Evolutionary conservation across 495 filamentous ascomycete species (phyloP), one percentile per base, ranked within the genome.

Genomic region (Cladorrhinum samala): DNA sequence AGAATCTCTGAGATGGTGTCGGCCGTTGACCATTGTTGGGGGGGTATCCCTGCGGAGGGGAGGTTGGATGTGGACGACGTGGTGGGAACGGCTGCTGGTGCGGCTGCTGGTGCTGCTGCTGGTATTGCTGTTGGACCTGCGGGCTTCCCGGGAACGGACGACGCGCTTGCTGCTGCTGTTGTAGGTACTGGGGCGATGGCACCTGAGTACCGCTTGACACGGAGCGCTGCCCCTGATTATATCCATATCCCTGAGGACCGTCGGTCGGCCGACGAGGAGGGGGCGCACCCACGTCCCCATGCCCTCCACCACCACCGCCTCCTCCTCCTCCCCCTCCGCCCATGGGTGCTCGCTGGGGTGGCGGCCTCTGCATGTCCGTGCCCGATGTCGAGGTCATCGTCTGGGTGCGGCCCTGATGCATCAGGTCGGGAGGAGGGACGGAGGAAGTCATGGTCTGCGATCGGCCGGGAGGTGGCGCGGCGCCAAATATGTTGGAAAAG

Each of bases 401-500:
- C 52, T 94, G 86, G 27, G 90, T 86, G 61, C 91, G 82, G 46
- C 84, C 87, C 25, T 77, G 77, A 49, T 80, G 75, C 51, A 50
- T 54, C 57, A 66, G 63, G 41, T 64, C 58, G 40, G 71, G 69
- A 25, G 71, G 68, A 46, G 78, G 78, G 8, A 58, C 53, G 54
- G 88, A 80, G 18, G 86, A 87, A 50, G 80, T 88, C 87, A 91
- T 90, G 4, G 87, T 91, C 53, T 90, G 89, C 42, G 90, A 91
- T 57, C 89, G 84, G 48, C 93, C 92, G 42, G 88, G 88, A 36
- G 87, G 89, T 44, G 88, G 89, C 46, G 87, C 81, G 63, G 83
- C 83, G 56, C 93, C 93, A 63, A 99, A 99, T 60, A 99, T 99
- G 72, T 91, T 89, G 50, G 87, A 88, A 70, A 94, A 98, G 30